Evolutionary conservation across 768 basidiomycete genomes (phyloP), one percentile per base, ranked within the genome.

Genomic region (Boletus rubroflammeus): DNA sequence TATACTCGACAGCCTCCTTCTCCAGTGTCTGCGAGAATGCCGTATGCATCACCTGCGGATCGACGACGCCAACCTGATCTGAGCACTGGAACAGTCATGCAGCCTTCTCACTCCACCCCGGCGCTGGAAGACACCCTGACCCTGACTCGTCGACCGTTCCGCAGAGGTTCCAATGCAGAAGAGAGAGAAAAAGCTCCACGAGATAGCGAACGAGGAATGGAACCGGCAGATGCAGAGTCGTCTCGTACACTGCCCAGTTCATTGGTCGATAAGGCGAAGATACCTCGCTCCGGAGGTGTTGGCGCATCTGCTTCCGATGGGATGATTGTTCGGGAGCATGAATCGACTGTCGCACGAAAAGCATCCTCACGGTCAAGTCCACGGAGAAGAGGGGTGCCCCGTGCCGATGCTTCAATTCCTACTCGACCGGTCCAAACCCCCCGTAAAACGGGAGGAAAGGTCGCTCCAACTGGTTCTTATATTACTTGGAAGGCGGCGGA

Each of bases 1-100:
- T 68, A 70, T 40, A 62, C 70, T 26, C 71, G 76, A 6, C 72
- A 78, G 10, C 70, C 78, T 15, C 64, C 69, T 48, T 70, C 72
- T 34, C 68, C 72, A 23, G 63, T 68, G n/a, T 72, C 68, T 9
- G 51, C 66, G 10, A 69, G 68, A 46, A 34, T 54, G 14, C 63
- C 60, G 29, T 62, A 59, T 54, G 50, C 64, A 36, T 63, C 61
- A n/a, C 39, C 59, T 55, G 51, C 34, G 4, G 57, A 72, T 69
- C 47, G 61, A 50, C 69, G 65, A 48, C 68, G 69, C 26, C 60
- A 56, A 26, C 56, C 51, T 14, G 69, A 71, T 50, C 11, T 57
- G 31, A 54, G 42, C 32, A 47, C 48, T 26, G 69, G 56, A 45
- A 44, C 53, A 31, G 35, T 47, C 34, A 57, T 73, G 45, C 63